Evolutionary conservation across 176 grass and related monocot species (phyloP).

Genomic region (Cenchrus purpureus): DNA sequence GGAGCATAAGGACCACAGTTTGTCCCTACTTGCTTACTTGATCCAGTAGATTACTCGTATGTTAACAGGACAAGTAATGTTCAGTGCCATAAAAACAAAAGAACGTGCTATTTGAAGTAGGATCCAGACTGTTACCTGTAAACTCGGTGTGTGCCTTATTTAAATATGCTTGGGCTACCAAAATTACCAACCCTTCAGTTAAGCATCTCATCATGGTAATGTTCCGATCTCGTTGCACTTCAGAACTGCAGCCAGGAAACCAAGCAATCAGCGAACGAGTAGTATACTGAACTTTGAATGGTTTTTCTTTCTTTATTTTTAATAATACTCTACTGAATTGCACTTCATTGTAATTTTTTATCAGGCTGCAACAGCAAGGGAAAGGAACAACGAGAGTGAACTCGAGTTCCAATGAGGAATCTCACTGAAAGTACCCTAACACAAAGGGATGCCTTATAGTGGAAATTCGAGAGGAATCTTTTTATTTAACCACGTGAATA

Average conservation of each 20-base stretch:
- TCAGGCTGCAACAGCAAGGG: neutral
- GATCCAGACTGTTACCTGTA: neutral
- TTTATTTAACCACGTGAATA: neutral
- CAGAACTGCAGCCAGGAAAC: neutral
- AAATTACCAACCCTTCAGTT: neutral
- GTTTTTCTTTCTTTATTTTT: neutral
- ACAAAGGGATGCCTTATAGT: neutral
- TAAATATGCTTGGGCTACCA: neutral
- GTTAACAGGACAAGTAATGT: neutral
- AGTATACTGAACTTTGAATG: neutral
- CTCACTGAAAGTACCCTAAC: neutral
- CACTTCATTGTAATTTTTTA: neutral
- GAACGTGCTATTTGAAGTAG: neutral
- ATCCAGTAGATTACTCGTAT: neutral
- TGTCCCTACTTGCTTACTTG: neutral
- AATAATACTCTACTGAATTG: neutral
- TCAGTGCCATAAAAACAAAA: neutral
- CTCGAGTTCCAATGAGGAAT: neutral
- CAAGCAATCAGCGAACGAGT: neutral
- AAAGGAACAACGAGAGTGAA: neutral
- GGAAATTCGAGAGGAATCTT: neutral
- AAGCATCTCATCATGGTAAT: neutral
- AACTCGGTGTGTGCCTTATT: neutral
- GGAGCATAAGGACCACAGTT: neutral
- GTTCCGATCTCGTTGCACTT: neutral